Evolutionary conservation across 202 grass and related monocot species (phyloP).

Genomic region (Zoysia matrella): DNA sequence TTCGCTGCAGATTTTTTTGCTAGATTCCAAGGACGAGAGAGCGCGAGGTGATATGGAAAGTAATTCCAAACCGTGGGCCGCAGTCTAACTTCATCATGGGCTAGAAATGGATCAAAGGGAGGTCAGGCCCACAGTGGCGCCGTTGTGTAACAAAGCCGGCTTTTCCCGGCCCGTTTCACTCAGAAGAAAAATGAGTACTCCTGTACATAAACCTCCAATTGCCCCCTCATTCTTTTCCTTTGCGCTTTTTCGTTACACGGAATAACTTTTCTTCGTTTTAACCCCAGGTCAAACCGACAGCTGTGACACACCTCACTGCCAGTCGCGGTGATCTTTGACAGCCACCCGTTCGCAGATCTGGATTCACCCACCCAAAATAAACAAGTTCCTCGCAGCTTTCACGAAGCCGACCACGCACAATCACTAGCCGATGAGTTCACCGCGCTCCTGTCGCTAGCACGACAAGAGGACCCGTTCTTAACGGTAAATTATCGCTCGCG

Average conservation of each 20-base stretch:
- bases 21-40: not conserved
- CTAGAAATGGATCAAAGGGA: too few relatives aligned
- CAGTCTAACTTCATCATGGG: too few relatives aligned
- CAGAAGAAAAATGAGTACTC: too few relatives aligned
- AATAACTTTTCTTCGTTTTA: not conserved
- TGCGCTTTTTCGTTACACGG: too few relatives aligned
- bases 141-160: too few relatives aligned
- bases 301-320: not conserved
- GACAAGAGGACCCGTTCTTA: not conserved
- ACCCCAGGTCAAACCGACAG: not conserved
- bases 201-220: too few relatives aligned
- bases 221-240: too few relatives aligned
- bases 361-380: not conserved
- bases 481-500: constrained; percentile 17
- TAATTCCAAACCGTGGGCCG: too few relatives aligned
- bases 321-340: too few relatives aligned
- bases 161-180: too few relatives aligned
- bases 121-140: too few relatives aligned
- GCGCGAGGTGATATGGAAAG: not conserved
- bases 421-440: constrained; percentile 22
- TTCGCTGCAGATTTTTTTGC: not conserved
- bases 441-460: not conserved
- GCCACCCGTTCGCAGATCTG: not conserved
- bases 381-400: not conserved
- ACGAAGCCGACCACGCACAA: not conserved